Evolutionary conservation across 2,329 filamentous ascomycete species (phyloP).

Genomic region (Diaporthe aspalathi): DNA sequence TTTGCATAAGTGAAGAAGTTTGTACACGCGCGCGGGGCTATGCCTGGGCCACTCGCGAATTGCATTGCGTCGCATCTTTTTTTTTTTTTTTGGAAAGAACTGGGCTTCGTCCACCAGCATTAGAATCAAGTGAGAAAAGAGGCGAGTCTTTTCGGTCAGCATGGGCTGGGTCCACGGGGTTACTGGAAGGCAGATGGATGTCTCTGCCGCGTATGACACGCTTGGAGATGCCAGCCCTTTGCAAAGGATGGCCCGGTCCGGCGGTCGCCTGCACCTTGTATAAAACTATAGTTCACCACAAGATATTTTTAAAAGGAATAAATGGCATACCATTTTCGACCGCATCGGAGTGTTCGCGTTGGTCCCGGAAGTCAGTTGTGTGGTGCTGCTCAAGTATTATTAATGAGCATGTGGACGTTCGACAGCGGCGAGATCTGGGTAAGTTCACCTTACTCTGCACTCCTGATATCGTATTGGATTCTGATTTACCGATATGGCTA

Average conservation of each 20-base stretch:
- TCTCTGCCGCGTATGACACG: background rate
- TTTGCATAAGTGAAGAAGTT: background rate
- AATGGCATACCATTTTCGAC: background rate
- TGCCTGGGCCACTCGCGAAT: background rate
- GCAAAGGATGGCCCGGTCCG: background rate
- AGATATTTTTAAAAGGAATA: background rate
- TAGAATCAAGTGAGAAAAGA: constrained; percentile 20
- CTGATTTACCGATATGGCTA: too few relatives aligned
- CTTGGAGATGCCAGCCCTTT: background rate
- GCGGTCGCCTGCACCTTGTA: background rate
- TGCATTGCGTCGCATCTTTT: constrained; percentile 5
- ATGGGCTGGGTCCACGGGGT: background rate
- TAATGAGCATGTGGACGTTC: too few relatives aligned
- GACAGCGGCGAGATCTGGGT: too few relatives aligned
- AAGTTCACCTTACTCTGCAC: too few relatives aligned
- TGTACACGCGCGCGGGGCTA: background rate
- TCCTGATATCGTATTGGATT: too few relatives aligned
- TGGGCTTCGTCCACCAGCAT: background rate
- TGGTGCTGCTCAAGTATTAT: too few relatives aligned
- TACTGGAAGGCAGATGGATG: too few relatives aligned
- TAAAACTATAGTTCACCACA: constrained; percentile 10
- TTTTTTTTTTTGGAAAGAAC: background rate
- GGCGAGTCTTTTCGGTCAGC: constrained; percentile 2
- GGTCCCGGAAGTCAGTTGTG: too few relatives aligned
- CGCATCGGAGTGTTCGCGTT: background rate